Conservation (phyloP, 371 early-diverging fungal genomes). For the Thermomucor indicae-seudaticae region DNA sequence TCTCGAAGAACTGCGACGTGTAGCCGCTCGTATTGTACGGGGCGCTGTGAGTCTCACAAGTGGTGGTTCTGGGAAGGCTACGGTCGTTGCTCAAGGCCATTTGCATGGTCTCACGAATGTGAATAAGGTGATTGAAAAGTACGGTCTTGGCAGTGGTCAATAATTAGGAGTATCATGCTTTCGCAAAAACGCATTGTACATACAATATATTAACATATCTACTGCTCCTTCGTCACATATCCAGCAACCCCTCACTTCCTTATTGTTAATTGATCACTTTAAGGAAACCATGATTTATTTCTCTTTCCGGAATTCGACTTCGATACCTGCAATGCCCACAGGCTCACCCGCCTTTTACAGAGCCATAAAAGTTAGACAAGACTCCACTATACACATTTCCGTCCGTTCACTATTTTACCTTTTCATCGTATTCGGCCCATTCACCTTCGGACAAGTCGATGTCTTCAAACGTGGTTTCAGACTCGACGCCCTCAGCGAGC, state of each 20-base stretch:
- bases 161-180: not conserved
- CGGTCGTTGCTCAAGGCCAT: conserved; percentile 53
- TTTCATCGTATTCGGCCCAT: conserved; percentile 26
- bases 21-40: conserved; percentile 56
- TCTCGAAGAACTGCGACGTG: conserved; percentile 67
- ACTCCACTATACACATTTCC: not conserved
- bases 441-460: conserved; percentile 77
- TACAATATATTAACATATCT: not conserved
- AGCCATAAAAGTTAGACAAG: not conserved
- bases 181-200: not conserved
- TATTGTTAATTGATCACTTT: no score
- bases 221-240: no score
- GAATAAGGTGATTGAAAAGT: conserved; percentile 34
- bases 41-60: conserved; percentile 49
- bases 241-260: no score
- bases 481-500: conserved; percentile 70
- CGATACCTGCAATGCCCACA: conserved; percentile 18
- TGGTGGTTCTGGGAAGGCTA: conserved; percentile 55
- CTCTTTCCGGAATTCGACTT: conserved; percentile 19
- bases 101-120: conserved; percentile 43
- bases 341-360: conserved; percentile 16
- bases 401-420: conserved; percentile 1
- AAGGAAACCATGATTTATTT: not conserved
- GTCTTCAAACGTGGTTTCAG: conserved; percentile 68
- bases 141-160: conserved; percentile 27